Base-by-base conservation (phyloP, 1,139 yeast genomes). In the Lizanozyma gosingica region DNA sequence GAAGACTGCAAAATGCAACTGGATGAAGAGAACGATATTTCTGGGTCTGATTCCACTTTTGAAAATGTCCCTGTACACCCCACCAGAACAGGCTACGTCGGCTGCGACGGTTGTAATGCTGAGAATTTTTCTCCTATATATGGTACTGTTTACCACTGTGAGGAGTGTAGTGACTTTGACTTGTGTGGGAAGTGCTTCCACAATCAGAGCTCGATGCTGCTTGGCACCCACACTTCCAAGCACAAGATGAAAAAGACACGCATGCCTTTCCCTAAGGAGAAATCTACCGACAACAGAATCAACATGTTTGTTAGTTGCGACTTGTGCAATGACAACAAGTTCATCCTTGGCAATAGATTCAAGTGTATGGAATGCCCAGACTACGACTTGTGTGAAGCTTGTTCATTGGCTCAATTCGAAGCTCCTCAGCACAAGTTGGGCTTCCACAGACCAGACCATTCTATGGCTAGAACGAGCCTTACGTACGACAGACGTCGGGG, bases 351-450 rank as follows among this genome's bases (percentile, higher is more conserved):
- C 1, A 48, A 53, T 14, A 66, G 85, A 46, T 80, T 63, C 57
- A 66, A 69, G 41, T 80, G 87, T 52, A 47, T 70, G 40, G 69
- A 70, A 29, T 80, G 87, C 51, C 45, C 51, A 3, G 72, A 80
- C 48, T 79, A 63, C 55, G 84, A 80, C 49, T 60, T 79, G 43
- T 80, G 87, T 51, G 62, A 67, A 33, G 39, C 48, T 1, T 80
- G 86, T 53, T 78, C 73, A 47, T 40, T 47, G 0, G 51, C 52
- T 3, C 54, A 54, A 4, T 34, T 42, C 14, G 51, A 49, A 33
- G 41, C 41, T 14, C 37, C 36, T 4, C 33, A 41, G 17, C 72
- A 67, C 43, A 43, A 41, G 8, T 40, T 41, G 4, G 38, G 41
- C 33, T 69, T 64, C 43, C 54, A 51, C 17, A 49, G 11, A 22